Percentiles rank a stretch among this genome's conserved stretches.
Conservation (phyloP, 148 eudicot genomes). For the Amaranthus palmeri region DNA sequence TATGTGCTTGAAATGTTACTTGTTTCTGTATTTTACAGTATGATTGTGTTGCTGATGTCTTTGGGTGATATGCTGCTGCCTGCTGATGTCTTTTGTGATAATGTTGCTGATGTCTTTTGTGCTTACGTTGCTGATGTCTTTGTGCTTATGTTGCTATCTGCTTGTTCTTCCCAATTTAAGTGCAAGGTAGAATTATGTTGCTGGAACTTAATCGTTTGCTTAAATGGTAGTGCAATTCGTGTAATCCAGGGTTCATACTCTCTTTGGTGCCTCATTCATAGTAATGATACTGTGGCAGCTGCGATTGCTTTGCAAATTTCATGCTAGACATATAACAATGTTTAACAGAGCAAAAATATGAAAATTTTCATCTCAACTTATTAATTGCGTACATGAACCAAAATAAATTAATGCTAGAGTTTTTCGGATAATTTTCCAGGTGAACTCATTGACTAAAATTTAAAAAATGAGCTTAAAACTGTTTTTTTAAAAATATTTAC, state of each 20-base stretch:
- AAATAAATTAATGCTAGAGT: no score
- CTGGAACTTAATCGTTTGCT: not conserved
- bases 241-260: no score
- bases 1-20: constrained; percentile 15
- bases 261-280: not conserved
- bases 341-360: not conserved
- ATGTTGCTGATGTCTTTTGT: constrained; percentile 10
- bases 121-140: not conserved
- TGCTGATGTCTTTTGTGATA: not conserved
- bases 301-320: not conserved
- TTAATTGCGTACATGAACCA: no score
- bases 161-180: constrained; percentile 5
- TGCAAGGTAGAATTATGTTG: constrained; percentile 2
- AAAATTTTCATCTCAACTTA: no score
- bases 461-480: not conserved
- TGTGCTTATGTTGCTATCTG: constrained; percentile 3
- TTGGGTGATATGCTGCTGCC: constrained; percentile 2
- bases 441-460: not conserved
- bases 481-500: not conserved
- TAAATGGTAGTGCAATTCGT: not conserved
- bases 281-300: not conserved
- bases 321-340: not conserved
- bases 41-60: constrained; percentile 1
- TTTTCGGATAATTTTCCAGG: constrained; percentile 10
- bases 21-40: not conserved